Evolutionary conservation across 2,329 filamentous ascomycete species (phyloP).

Genomic region (Colletotrichum nymphaeae): DNA sequence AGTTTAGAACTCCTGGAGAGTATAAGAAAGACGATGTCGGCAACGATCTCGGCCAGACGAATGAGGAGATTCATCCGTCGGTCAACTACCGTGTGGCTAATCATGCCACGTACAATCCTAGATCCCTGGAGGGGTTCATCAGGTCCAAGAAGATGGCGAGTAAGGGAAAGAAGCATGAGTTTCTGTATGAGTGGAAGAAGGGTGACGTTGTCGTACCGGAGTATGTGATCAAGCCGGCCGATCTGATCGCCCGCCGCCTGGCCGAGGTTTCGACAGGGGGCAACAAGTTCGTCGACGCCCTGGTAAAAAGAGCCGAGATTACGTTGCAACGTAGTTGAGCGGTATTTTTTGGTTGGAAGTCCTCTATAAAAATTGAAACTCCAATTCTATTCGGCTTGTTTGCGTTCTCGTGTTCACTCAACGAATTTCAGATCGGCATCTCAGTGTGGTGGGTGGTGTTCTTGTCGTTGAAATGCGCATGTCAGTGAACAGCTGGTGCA

Average conservation of each 20-base stretch:
- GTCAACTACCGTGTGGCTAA: constrained; percentile 4
- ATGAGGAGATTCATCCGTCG: constrained; percentile 29
- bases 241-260: constrained; percentile 1
- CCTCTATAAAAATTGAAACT: no score
- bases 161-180: background rate
- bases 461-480: no score
- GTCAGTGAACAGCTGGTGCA: no score
- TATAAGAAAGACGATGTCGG: constrained; percentile 8
- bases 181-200: constrained; percentile 20
- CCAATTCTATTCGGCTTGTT: no score
- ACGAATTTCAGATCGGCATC: no score
- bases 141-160: background rate
- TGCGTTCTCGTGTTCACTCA: no score
- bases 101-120: background rate
- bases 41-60: background rate
- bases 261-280: background rate
- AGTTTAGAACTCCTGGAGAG: constrained; percentile 23
- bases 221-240: constrained; percentile 3
- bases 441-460: no score
- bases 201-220: constrained; percentile 12
- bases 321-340: background rate
- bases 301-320: background rate
- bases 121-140: background rate
- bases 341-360: no score
- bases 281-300: background rate